Conservation (phyloP, 768 basidiomycete genomes). For the Rhizopogon vulgaris region DNA sequence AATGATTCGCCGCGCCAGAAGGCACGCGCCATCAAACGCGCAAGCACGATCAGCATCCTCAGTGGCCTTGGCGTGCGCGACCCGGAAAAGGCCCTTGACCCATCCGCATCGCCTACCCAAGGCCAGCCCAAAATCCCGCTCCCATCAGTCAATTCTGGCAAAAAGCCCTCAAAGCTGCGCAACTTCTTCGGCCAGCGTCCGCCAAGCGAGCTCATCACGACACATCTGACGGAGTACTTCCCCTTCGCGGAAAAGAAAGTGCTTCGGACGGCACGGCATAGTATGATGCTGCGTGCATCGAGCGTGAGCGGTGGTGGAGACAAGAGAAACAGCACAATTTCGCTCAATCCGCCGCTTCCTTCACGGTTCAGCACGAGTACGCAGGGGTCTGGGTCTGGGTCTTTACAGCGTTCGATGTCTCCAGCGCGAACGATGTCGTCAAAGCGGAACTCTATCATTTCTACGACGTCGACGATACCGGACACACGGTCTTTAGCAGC, state of each 20-base stretch:
- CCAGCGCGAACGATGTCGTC: conserved; percentile 40
- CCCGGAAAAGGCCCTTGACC: conserved; percentile 59
- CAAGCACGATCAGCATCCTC: conserved; percentile 91
- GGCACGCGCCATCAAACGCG: conserved; percentile 55
- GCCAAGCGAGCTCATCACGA: conserved; percentile 95
- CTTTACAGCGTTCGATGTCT: conserved; percentile 30
- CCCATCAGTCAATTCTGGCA: conserved; percentile 14
- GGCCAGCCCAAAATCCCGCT: conserved; percentile 13
- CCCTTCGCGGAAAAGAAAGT: conserved; percentile 90
- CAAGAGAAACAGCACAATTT: conserved; percentile 41
- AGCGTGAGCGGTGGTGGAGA: conserved; percentile 32
- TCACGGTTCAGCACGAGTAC: conserved; percentile 36
- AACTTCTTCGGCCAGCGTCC: conserved; percentile 99
- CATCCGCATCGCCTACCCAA: conserved; percentile 46
- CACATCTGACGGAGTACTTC: conserved; percentile 91
- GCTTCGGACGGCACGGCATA: conserved; percentile 82
- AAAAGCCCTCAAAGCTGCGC: conserved; percentile 67
- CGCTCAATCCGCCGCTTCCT: conserved; percentile 33
- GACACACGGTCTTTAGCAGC: conserved; percentile 28
- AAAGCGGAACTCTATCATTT: conserved; percentile 35
- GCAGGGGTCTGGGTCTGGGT: conserved; percentile 17
- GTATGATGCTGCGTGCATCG: conserved; percentile 64
- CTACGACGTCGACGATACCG: conserved; percentile 25
- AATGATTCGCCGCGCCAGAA: conserved; percentile 19
- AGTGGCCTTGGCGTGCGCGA: conserved; percentile 88